Percentiles rank a stretch among this genome's conserved stretches.
phyloP scores from a whole-genome alignment of 345 rosid genomes.

The Populus pruinosa region DNA sequence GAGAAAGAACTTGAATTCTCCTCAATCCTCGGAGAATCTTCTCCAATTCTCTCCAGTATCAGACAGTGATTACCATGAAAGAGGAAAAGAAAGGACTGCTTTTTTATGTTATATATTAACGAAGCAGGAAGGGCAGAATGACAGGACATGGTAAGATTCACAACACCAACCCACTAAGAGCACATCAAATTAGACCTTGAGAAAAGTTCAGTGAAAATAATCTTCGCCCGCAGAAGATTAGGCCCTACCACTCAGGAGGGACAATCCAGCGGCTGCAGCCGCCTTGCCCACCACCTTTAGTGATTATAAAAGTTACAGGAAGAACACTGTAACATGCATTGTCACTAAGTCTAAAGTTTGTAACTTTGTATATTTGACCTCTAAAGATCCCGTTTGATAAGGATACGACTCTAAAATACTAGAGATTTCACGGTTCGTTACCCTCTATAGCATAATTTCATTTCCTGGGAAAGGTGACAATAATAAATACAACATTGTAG shows the following conservation, averaged over 20 bases:
- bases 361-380: neutral
- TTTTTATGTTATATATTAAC: neutral
- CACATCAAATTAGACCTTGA: conserved; percentile 6
- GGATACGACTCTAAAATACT: neutral
- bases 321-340: neutral
- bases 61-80: neutral
- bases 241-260: conserved; percentile 4
- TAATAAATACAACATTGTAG: neutral
- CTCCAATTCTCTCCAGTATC: neutral
- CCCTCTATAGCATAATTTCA: neutral
- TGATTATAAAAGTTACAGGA: neutral
- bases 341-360: neutral
- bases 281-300: neutral
- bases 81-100: neutral
- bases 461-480: neutral
- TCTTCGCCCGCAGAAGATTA: neutral
- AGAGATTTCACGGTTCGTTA: neutral
- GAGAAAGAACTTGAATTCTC: conserved; percentile 1
- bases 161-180: conserved; percentile 8
- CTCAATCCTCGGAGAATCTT: conserved; percentile 6
- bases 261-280: neutral
- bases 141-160: neutral
- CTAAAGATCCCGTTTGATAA: neutral
- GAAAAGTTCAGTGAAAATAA: neutral
- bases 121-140: neutral